Evolutionary conservation across 345 rosid genomes (phyloP).

Genomic region (Capsella bursapastoris): DNA sequence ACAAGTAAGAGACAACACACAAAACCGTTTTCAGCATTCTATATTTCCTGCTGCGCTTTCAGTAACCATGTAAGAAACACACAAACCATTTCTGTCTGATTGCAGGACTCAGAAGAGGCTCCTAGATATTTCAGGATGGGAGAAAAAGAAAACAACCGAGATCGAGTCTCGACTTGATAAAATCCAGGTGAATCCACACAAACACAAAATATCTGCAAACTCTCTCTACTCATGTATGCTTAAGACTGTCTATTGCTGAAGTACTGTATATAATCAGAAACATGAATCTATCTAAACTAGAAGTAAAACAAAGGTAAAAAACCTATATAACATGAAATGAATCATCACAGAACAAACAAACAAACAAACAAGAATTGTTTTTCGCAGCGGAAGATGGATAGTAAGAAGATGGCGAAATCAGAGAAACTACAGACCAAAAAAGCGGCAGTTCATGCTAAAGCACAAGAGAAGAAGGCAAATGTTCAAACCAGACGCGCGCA

Average conservation of each 20-base stretch:
- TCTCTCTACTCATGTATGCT: neutral
- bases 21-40: neutral
- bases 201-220: neutral
- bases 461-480: slow-evolving; percentile 74
- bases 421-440: slow-evolving; percentile 68
- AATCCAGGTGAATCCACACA: slow-evolving; percentile 57
- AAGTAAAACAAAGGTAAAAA: slow-evolving; percentile 4
- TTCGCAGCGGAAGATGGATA: slow-evolving; percentile 67
- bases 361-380: slow-evolving; percentile 9
- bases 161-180: slow-evolving; percentile 65
- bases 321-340: neutral
- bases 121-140: slow-evolving; percentile 68
- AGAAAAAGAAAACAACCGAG: slow-evolving; percentile 71
- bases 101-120: slow-evolving; percentile 79
- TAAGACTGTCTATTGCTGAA: neutral
- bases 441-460: slow-evolving; percentile 65
- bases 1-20: slow-evolving; percentile 56
- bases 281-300: slow-evolving; percentile 14
- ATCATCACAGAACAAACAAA: neutral
- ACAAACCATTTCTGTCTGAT: too few species aligned
- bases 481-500: slow-evolving; percentile 75
- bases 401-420: slow-evolving; percentile 64
- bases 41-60: neutral
- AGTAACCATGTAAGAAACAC: neutral
- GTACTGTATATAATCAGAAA: neutral